Conservation (phyloP, 192 early-diverging fungal species). For the Mortierella antarctica region DNA sequence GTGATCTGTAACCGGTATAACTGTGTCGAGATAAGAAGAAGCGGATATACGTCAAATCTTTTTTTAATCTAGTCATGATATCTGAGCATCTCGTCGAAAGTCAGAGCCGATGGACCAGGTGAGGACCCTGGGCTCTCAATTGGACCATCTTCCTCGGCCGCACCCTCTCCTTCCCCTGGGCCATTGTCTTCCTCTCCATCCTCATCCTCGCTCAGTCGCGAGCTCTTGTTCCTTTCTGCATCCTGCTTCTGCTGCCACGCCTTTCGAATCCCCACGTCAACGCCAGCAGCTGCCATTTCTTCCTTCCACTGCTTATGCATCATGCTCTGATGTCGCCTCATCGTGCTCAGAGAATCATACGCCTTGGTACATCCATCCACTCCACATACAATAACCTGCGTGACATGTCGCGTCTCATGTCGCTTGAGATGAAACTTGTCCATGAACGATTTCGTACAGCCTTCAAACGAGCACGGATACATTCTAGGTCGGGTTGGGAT, state of each 20-base stretch:
- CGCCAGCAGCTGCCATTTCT: slow-evolving; percentile 8
- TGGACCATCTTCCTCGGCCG: neutral
- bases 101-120: too few species aligned
- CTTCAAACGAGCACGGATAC: slow-evolving; percentile 27
- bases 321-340: slow-evolving; percentile 32
- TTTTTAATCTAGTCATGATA: too few species aligned
- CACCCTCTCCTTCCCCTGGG: neutral
- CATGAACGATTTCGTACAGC: slow-evolving; percentile 31
- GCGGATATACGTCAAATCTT: too few species aligned
- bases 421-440: slow-evolving; percentile 33
- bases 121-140: too few species aligned
- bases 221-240: neutral
- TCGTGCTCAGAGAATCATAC: slow-evolving; percentile 38
- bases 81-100: too few species aligned
- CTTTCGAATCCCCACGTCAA: neutral
- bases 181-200: neutral
- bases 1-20: too few species aligned
- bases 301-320: slow-evolving; percentile 19
- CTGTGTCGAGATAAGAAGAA: too few species aligned
- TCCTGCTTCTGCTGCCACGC: neutral
- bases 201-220: neutral
- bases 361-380: slow-evolving; percentile 35
- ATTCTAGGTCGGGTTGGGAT: slow-evolving; percentile 18
- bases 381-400: slow-evolving; percentile 23
- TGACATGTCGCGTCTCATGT: slow-evolving; percentile 30